Base-by-base conservation (phyloP, 2,329 filamentous ascomycete species). In the Aspergillus versicolor region DNA sequence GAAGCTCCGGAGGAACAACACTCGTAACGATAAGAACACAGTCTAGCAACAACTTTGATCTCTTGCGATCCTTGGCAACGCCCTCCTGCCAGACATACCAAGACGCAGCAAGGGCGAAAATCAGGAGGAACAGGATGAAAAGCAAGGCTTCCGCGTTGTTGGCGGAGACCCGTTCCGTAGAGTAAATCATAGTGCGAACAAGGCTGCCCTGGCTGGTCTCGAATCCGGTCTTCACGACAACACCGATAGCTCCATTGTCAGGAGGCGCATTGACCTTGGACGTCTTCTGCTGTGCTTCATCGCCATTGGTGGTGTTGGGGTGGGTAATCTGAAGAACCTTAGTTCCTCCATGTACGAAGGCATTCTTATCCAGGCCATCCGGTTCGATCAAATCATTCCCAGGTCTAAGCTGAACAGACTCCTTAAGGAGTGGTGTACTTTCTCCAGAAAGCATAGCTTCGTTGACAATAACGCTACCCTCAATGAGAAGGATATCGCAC, bases 71-170 rank as follows among this genome's bases (percentile, higher is more conserved):
- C 78, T 90, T 92, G 72, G 85, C 84, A 54, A 99, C 93, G 79
- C 94, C 95, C 76, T 99, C 93, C 61, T 92, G 86, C 94, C 94
- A 99, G 58, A 99, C 94, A 74, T 99, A 99, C 92, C 94, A 97
- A 12, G 94, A 96, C 52, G 94, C 94, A 55, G 94, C 95, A 72
- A 99, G 85, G 67, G 95, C 95, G 77, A 99, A 99, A 67, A 97
- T 85, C 54, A 96, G 84, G 27, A 99, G 84, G 82, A 99, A 99
- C 58, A 99, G 83, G 64, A 99, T 99, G 80, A 99, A 99, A 60
- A 96, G 83, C n/a, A 99, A 79, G 2, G 94, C 94, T 77, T 99
- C 94, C 44, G 88, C 88, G 70, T 99, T 97, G 79, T 97, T 97
- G 66, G 94, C 94, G n/a, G 93, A 97, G 22, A 99, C 93, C 64